These are phyloP conservation scores for Durusdinium trenchii DNA, from an alignment of 73 alveolate genomes.

Conservation along the genomic window DNA sequence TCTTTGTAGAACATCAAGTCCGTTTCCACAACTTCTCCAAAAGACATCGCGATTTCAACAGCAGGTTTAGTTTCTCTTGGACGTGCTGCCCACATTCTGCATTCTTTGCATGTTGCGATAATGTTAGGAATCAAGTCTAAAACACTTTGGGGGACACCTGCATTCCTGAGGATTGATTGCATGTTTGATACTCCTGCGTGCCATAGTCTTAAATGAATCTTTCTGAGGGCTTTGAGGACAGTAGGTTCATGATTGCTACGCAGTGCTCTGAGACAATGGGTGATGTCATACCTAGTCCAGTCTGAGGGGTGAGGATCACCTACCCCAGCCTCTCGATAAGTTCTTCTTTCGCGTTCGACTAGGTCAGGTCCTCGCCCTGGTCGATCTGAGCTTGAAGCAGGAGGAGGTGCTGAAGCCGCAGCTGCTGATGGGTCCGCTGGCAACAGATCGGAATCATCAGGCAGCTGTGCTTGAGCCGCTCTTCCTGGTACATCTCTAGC, in stretches of 20 bases:
- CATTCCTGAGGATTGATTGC: background rate
- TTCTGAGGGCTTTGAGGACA: background rate
- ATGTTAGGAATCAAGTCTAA: background rate
- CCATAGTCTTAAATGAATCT: background rate
- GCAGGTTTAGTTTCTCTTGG: background rate
- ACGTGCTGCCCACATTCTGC: constrained; percentile 5
- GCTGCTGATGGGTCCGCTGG: background rate
- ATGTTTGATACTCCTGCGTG: background rate
- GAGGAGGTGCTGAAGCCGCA: background rate
- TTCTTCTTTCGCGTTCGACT: background rate
- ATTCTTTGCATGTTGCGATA: background rate
- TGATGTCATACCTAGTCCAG: too few relatives aligned
- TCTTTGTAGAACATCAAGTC: background rate
- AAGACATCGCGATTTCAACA: background rate
- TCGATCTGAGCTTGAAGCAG: background rate
- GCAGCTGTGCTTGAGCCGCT: too few relatives aligned
- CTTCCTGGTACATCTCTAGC: too few relatives aligned
- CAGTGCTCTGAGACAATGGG: background rate
- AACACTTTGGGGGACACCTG: background rate
- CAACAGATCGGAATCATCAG: too few relatives aligned
- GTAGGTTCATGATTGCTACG: background rate
- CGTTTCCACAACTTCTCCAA: background rate
- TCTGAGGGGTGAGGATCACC: background rate
- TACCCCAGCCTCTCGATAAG: background rate
- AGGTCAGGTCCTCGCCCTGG: background rate